Conservation (phyloP, 257 asterid species). For the Jasminum sambac region DNA sequence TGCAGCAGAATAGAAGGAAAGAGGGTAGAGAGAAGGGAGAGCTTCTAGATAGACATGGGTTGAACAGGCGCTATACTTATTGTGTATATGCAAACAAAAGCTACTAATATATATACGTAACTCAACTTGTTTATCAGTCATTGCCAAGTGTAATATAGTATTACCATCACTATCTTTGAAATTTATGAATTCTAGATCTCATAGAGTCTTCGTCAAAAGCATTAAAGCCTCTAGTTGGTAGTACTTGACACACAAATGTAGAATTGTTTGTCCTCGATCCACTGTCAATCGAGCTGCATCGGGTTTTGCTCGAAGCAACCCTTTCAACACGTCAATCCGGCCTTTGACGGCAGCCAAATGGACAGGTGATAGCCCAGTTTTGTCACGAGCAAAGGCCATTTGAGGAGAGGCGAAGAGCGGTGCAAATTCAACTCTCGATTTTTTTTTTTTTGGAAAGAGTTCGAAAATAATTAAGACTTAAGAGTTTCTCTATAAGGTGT, state of each 20-base stretch:
- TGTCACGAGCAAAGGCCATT: conserved; percentile 22
- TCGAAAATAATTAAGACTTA: no score
- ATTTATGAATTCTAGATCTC: conserved; percentile 26
- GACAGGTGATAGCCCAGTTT: conserved; percentile 45
- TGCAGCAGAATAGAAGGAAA: no score
- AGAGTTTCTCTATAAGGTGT: no score
- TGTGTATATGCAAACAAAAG: no score
- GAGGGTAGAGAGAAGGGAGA: no score
- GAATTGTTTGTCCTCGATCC: conserved; percentile 19
- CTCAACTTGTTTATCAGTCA: conserved; percentile 32
- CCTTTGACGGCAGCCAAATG: conserved; percentile 54
- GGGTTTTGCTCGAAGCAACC: conserved; percentile 20
- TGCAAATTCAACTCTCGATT: conserved; percentile 31
- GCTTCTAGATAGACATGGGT: no score
- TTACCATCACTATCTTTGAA: conserved; percentile 36
- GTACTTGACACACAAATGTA: conserved; percentile 52
- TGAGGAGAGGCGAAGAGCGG: conserved; percentile 34
- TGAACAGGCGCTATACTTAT: no score
- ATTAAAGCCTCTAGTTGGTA: conserved; percentile 37
- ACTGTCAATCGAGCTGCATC: conserved; percentile 32
- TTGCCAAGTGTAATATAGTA: conserved; percentile 37
- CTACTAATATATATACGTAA: conserved; percentile 3
- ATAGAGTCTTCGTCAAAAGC: not conserved
- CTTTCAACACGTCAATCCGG: conserved; percentile 30
- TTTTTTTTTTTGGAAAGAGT: no score